A percentile compares a stretch with the other conserved stretches of the same genome.
Conservation (phyloP, 2,329 filamentous ascomycete genomes). For the Cryphonectria radicalis region DNA sequence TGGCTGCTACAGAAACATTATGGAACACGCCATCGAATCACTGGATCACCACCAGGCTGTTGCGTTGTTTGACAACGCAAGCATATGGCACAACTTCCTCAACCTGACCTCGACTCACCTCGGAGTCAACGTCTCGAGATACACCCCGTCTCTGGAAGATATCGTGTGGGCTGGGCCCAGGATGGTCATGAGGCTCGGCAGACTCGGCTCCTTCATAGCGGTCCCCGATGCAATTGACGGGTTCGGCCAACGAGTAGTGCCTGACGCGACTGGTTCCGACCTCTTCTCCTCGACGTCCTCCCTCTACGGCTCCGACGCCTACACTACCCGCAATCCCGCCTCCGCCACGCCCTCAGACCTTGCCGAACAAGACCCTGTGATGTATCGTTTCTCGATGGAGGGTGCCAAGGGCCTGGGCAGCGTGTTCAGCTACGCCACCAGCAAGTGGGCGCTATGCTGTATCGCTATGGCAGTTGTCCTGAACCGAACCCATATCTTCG, state of each 20-base stretch:
- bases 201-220: conserved; percentile 66
- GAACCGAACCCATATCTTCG: conserved; percentile 92
- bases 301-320: conserved; percentile 55
- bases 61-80: conserved; percentile 46
- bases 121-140: conserved; percentile 59
- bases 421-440: conserved; percentile 88
- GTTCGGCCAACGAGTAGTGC: conserved; percentile 62
- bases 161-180: conserved; percentile 71
- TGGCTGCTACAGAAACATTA: not conserved
- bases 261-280: conserved; percentile 58
- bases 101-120: conserved; percentile 55
- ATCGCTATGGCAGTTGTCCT: conserved; percentile 84
- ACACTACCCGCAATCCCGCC: conserved; percentile 50
- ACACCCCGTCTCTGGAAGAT: conserved; percentile 69
- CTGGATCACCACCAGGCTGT: conserved; percentile 29
- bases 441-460: conserved; percentile 89
- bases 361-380: conserved; percentile 46
- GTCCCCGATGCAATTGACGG: conserved; percentile 64
- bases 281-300: conserved; percentile 38
- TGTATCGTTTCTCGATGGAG: conserved; percentile 59
- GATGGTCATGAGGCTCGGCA: conserved; percentile 70
- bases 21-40: conserved; percentile 27
- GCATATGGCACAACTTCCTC: conserved; percentile 58
- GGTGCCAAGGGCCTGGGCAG: conserved; percentile 75
- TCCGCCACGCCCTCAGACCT: conserved; percentile 48